Conservation (phyloP, 805 yeast species). For the Suhomyces tanzawaensis region DNA sequence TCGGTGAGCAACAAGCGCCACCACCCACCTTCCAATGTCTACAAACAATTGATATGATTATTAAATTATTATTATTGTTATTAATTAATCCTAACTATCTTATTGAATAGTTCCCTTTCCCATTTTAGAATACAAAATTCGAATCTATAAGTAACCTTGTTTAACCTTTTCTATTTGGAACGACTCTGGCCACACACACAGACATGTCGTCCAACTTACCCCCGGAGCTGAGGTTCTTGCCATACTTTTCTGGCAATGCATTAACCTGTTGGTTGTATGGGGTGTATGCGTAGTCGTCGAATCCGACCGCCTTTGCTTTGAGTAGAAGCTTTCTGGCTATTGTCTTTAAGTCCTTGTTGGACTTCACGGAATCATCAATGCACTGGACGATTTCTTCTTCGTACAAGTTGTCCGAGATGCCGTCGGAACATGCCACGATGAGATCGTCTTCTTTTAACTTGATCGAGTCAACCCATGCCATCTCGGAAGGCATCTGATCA, state of each 20-base stretch:
- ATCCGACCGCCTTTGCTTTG: conserved; percentile 48
- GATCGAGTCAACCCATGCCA: conserved; percentile 46
- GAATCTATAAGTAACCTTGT: conserved; percentile 1
- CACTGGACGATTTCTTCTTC: conserved; percentile 44
- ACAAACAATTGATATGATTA: too few species aligned
- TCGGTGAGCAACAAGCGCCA: too few species aligned
- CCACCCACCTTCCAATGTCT: too few species aligned
- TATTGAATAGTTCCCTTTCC: too few species aligned
- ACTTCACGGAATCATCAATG: conserved; percentile 31
- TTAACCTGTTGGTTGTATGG: conserved; percentile 54
- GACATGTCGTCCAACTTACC: conserved; percentile 58
- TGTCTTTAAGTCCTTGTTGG: conserved; percentile 31
- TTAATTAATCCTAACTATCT: too few species aligned
- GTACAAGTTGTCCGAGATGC: conserved; percentile 52
- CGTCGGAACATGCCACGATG: conserved; percentile 50
- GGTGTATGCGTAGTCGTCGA: conserved; percentile 50
- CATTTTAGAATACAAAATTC: too few species aligned
- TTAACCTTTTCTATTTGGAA: conserved; percentile 5
- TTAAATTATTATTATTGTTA: too few species aligned
- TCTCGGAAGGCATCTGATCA: conserved; percentile 41
- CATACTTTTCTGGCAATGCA: conserved; percentile 34
- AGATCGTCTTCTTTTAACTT: conserved; percentile 42
- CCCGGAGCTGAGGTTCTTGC: conserved; percentile 39
- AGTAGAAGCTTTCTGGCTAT: conserved; percentile 41
- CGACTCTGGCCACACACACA: conserved; percentile 47